phyloP scores from a whole-genome alignment of 352 stramenopile genomes.

The Phytopythium vexans region DNA sequence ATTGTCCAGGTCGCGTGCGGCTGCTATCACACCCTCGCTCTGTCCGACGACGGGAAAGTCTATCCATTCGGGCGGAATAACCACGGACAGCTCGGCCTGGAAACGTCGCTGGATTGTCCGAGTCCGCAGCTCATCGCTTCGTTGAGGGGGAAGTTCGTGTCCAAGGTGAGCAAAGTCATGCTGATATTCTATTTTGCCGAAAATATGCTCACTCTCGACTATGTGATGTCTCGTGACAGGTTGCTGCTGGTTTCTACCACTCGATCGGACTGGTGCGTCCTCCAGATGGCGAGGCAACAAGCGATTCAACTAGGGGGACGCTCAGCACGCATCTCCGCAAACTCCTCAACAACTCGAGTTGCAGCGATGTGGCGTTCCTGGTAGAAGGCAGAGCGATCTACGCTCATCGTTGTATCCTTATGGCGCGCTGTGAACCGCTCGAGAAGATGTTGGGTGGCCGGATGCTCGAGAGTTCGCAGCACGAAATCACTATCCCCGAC shows the following conservation, averaged over 20 bases:
- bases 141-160: slow-evolving; percentile 48
- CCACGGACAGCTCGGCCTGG: slow-evolving; percentile 89
- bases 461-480: slow-evolving; percentile 74
- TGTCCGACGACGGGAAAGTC: slow-evolving; percentile 84
- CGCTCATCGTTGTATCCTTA: slow-evolving; percentile 85
- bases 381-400: slow-evolving; percentile 65
- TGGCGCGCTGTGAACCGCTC: slow-evolving; percentile 85
- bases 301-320: slow-evolving; percentile 19
- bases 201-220: background rate
- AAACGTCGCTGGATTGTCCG: slow-evolving; percentile 66
- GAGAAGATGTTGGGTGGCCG: slow-evolving; percentile 89
- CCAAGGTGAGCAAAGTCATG: slow-evolving; percentile 38
- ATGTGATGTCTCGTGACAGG: slow-evolving; percentile 21
- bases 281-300: slow-evolving; percentile 8
- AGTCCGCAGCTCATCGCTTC: slow-evolving; percentile 72
- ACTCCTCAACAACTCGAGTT: slow-evolving; percentile 82
- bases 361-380: slow-evolving; percentile 84
- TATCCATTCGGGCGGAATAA: slow-evolving; percentile 94
- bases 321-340: slow-evolving; percentile 70
- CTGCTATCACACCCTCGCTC: slow-evolving; percentile 82
- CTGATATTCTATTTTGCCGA: background rate
- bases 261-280: slow-evolving; percentile 57
- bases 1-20: slow-evolving; percentile 79
- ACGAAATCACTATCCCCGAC: slow-evolving; percentile 71
- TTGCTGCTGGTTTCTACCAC: slow-evolving; percentile 93